Conservation (phyloP, 2,329 filamentous ascomycete genomes). For the Ambrosiella beaveri region DNA sequence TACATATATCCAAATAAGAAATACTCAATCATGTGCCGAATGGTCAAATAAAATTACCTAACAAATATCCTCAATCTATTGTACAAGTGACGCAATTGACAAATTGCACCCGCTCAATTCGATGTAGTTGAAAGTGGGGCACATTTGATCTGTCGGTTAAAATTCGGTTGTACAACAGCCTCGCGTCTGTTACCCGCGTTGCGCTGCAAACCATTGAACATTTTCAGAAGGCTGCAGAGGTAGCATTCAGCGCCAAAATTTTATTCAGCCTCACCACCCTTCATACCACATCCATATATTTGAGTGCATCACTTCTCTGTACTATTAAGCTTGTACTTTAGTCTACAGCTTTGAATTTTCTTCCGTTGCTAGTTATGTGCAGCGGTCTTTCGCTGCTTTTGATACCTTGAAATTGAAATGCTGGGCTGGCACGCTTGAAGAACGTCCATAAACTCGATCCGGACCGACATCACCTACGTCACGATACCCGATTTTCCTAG, state of each 20-base stretch:
- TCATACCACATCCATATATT: neutral
- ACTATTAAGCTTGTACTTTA: too few species aligned
- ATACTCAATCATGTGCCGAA: too few species aligned
- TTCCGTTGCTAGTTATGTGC: conserved; percentile 17
- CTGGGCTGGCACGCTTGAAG: conserved; percentile 13
- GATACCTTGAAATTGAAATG: conserved; percentile 13
- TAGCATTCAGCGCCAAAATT: conserved; percentile 8
- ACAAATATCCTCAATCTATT: neutral
- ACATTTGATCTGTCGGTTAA: neutral
- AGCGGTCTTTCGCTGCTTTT: conserved; percentile 13
- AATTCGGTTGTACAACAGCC: neutral
- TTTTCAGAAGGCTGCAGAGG: neutral
- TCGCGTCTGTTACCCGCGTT: conserved; percentile 15
- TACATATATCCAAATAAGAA: too few species aligned
- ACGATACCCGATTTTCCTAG: neutral
- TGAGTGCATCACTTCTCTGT: neutral
- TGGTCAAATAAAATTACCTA: neutral
- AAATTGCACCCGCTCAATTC: neutral
- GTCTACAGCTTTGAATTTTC: conserved; percentile 15
- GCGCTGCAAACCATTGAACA: conserved; percentile 13
- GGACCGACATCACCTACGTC: conserved; percentile 1
- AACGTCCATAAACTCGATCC: conserved; percentile 10
- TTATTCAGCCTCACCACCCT: conserved; percentile 14
- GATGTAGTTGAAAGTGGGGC: conserved; percentile 6
- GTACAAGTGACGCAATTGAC: neutral